Percentiles rank a stretch among this genome's conserved stretches.
Evolutionary conservation across 1,139 yeast species (phyloP).

Genomic region (Scheffersomyces illinoinensis): DNA sequence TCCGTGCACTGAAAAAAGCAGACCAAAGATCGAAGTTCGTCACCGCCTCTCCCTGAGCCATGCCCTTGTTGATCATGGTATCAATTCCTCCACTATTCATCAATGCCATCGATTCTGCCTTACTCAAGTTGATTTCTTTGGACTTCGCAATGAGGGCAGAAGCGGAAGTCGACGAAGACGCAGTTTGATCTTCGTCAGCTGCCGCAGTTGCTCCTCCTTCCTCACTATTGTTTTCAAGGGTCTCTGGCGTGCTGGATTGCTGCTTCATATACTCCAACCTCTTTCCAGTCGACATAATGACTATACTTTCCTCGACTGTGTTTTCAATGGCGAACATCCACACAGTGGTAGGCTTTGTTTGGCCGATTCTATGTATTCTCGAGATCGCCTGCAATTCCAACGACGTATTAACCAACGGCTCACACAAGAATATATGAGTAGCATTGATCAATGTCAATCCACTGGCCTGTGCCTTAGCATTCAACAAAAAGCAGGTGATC

Average conservation of each 20-base stretch:
- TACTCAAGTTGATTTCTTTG: slow-evolving; percentile 23
- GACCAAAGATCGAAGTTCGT: slow-evolving; percentile 59
- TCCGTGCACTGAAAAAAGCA: slow-evolving; percentile 49
- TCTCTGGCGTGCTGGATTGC: slow-evolving; percentile 4
- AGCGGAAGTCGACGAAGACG: neutral
- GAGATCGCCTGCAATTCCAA: slow-evolving; percentile 90
- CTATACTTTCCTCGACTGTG: slow-evolving; percentile 88
- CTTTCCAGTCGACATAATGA: slow-evolving; percentile 55
- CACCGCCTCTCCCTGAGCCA: slow-evolving; percentile 57
- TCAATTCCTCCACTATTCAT: slow-evolving; percentile 43
- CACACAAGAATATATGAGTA: slow-evolving; percentile 84
- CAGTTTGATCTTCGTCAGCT: slow-evolving; percentile 4
- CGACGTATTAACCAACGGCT: slow-evolving; percentile 87
- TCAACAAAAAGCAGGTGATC: slow-evolving; percentile 80
- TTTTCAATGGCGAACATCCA: slow-evolving; percentile 88
- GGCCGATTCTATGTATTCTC: slow-evolving; percentile 91
- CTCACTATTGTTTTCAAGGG: neutral
- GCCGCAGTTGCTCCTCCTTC: slow-evolving; percentile 1
- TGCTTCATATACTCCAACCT: slow-evolving; percentile 39
- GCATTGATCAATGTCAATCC: slow-evolving; percentile 92
- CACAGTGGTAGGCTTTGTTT: slow-evolving; percentile 72
- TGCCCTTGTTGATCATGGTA: slow-evolving; percentile 38
- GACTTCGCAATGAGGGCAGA: neutral
- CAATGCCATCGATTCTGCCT: slow-evolving; percentile 39
- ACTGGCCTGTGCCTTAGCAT: slow-evolving; percentile 84